Evolutionary conservation across 345 rosid species (phyloP).

Genomic region (Aegle marmelos): DNA sequence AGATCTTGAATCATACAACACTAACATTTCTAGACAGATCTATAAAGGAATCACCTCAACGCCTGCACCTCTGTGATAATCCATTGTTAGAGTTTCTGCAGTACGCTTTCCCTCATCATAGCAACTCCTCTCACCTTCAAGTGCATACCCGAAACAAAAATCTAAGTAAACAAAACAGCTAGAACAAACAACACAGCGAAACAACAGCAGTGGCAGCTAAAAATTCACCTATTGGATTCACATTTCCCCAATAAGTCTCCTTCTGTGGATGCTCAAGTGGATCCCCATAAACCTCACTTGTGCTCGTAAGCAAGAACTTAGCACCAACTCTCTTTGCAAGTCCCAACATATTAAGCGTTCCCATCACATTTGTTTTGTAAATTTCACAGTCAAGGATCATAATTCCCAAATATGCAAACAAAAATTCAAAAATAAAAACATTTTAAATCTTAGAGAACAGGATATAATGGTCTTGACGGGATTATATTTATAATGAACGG

Average conservation of each 20-base stretch:
- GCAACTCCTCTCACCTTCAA: conserved; percentile 89
- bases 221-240: conserved; percentile 82
- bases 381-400: conserved; percentile 47
- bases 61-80: conserved; percentile 91
- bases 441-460: conserved; percentile 25
- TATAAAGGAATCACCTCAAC: conserved; percentile 59
- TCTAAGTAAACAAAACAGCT: conserved; percentile 2
- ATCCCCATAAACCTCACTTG: conserved; percentile 99
- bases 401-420: conserved; percentile 5
- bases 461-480: conserved; percentile 99
- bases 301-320: conserved; percentile 90
- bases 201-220: neutral
- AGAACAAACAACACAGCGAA: neutral
- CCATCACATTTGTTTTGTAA: conserved; percentile 99
- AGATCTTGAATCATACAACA: neutral
- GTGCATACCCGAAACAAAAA: conserved; percentile 1
- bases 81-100: conserved; percentile 94
- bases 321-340: conserved; percentile 99
- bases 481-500: conserved; percentile 93
- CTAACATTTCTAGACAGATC: neutral
- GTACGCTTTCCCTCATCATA: conserved; percentile 99
- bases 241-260: conserved; percentile 98
- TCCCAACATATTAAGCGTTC: conserved; percentile 96
- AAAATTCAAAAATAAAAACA: conserved; percentile 4
- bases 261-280: conserved; percentile 99